Evolutionary conservation across 257 asterid species (phyloP).

Genomic region (Fraxinus pennsylvanica): DNA sequence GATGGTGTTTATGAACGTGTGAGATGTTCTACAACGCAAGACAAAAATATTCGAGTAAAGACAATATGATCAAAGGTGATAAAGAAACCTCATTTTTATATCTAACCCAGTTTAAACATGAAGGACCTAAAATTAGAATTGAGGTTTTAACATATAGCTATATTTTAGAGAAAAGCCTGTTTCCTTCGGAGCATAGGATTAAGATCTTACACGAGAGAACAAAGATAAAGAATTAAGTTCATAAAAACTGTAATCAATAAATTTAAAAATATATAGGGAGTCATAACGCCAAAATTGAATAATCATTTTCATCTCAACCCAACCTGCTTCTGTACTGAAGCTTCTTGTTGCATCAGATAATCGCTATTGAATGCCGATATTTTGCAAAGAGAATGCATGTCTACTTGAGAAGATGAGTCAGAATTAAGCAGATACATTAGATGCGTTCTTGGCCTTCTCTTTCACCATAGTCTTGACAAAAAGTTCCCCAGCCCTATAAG

Average conservation of each 20-base stretch:
- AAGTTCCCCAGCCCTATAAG: constrained; percentile 96
- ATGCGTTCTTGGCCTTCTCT: constrained; percentile 44
- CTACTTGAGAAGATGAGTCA: constrained; percentile 2
- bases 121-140: not conserved
- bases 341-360: not conserved
- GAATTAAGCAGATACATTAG: constrained; percentile 22
- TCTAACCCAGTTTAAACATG: not conserved
- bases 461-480: constrained; percentile 88
- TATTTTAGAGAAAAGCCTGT: not conserved
- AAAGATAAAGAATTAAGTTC: not conserved
- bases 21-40: too few species aligned
- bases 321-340: not conserved
- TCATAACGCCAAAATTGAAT: not conserved
- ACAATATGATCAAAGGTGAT: too few species aligned
- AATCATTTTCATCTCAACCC: not conserved
- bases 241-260: not conserved
- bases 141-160: not conserved
- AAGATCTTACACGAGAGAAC: not conserved
- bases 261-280: not conserved
- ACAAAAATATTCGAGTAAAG: too few species aligned
- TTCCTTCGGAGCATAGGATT: not conserved
- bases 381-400: not conserved
- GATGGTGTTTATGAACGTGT: too few species aligned
- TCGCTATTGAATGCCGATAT: not conserved
- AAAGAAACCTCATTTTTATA: too few species aligned